phyloP scores from a whole-genome alignment of 2,329 filamentous ascomycete genomes.

The Cercospora sp. region DNA sequence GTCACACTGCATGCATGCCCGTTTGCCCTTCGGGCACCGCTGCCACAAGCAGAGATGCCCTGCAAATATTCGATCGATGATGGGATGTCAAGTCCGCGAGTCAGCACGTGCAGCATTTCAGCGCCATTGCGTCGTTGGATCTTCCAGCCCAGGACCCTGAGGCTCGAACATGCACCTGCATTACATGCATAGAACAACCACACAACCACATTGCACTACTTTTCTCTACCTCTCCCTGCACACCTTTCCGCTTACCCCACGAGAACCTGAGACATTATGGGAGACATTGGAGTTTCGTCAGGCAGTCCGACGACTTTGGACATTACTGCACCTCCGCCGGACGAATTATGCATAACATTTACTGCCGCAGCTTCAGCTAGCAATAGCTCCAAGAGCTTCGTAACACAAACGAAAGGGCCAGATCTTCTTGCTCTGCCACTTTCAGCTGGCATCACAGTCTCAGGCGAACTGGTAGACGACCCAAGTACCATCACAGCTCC shows the following conservation, averaged over 20 bases:
- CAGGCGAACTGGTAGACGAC: conserved; percentile 16
- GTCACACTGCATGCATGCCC: not conserved
- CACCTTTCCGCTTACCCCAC: not conserved
- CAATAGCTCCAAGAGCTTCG: conserved; percentile 13
- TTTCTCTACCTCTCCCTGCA: not conserved
- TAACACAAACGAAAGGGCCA: conserved; percentile 12
- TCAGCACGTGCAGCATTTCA: conserved; percentile 14
- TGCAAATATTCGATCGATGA: conserved; percentile 17
- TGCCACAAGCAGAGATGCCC: not conserved
- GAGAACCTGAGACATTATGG: conserved; percentile 1
- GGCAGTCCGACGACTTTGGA: conserved; percentile 17
- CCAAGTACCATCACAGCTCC: conserved; percentile 17
- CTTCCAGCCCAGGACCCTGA: conserved; percentile 8
- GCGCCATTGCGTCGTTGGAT: conserved; percentile 16
- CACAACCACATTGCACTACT: conserved; percentile 13
- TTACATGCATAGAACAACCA: conserved; percentile 19
- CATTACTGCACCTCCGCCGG: conserved; percentile 11
- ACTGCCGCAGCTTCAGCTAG: conserved; percentile 15
- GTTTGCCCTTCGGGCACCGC: not conserved
- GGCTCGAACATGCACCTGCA: conserved; percentile 4
- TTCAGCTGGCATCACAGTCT: conserved; percentile 14
- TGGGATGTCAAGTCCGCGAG: conserved; percentile 10
- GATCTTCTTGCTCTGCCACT: conserved; percentile 13
- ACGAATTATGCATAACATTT: conserved; percentile 19
- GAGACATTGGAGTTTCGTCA: conserved; percentile 5